phyloP scores from a whole-genome alignment of 148 eudicot genomes.

The Amaranthus palmeri region DNA sequence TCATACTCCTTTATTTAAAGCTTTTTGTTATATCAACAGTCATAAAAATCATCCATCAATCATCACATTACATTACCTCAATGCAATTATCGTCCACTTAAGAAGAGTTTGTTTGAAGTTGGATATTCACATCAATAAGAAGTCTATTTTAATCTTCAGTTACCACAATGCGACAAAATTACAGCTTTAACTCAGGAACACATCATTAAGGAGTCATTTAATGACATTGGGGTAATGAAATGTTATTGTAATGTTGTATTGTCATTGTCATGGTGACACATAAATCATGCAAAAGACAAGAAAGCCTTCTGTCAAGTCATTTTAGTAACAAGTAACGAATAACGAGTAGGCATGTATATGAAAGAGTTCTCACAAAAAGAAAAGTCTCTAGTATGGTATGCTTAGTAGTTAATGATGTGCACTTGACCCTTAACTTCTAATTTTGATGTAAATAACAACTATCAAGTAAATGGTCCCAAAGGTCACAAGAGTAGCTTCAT shows the following conservation, averaged over 20 bases:
- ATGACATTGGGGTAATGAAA: no score
- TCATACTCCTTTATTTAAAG: neutral
- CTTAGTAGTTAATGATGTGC: neutral
- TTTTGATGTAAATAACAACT: neutral
- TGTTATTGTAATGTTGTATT: no score
- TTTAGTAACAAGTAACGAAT: neutral
- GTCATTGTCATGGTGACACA: neutral
- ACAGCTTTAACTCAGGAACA: neutral
- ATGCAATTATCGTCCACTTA: no score
- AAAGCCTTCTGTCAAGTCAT: conserved; percentile 1
- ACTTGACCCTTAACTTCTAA: neutral
- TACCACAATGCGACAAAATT: neutral
- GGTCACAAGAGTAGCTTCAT: conserved; percentile 7
- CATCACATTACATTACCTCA: no score
- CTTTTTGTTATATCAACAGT: neutral
- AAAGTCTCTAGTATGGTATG: neutral
- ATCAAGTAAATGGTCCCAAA: neutral
- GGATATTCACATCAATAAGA: no score
- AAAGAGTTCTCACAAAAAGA: neutral
- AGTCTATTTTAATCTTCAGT: neutral
- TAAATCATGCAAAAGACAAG: neutral
- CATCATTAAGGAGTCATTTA: neutral
- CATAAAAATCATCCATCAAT: no score
- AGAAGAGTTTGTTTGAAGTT: no score
- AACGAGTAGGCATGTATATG: neutral